Evolutionary conservation across 495 filamentous ascomycete genomes (phyloP), one percentile per base, ranked within the genome.

Genomic region (Neurospora tetraspora): DNA sequence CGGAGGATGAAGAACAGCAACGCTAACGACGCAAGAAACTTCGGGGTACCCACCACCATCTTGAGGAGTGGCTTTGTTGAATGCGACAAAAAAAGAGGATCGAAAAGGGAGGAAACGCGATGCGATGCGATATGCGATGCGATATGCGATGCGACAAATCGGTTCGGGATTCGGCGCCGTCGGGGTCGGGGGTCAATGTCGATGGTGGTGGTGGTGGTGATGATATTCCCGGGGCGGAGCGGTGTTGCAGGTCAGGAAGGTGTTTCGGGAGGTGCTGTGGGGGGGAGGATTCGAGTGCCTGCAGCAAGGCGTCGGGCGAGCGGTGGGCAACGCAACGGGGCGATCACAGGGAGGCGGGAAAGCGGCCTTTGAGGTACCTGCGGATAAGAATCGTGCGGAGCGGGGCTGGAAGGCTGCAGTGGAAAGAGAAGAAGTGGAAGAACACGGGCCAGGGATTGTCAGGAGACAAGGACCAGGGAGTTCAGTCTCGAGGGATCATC

Each of bases 21-120:
- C 71, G 42, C 68, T 65, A 43, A 36, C 59, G 40, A 72, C 61
- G 73, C 18, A 65, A 69, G 36, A 40, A 47, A 47, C 53, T 43
- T 37, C 72, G 74, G 71, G 65, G 40, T 68, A 85, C 82, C 74
- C 75, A 83, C 83, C 79, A 85, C 84, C 84, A 86, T 86, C 45
- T 76, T 83, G 75, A 72, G 71, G 72, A 47, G 68, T 68, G 42
- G 47, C n/a, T 53, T 16, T 39, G 37, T 37, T 43, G 47, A 18
- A 20, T 73, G 27, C 69, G 42, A 73, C 9, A 34, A 5, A 72
- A 68, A 23, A 42, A 65, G 18, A 38, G 36, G 31, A 37, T 69
- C 61, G 69, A 47, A 10, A 61, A 11, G 68, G 53, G 53, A 65
- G 14, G 53, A 34, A 34, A 36, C 53, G 53, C 27, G 16, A 40